phyloP scores from a whole-genome alignment of 163 green algal genomes.

The Chlamydomonas reinhardtii region DNA sequence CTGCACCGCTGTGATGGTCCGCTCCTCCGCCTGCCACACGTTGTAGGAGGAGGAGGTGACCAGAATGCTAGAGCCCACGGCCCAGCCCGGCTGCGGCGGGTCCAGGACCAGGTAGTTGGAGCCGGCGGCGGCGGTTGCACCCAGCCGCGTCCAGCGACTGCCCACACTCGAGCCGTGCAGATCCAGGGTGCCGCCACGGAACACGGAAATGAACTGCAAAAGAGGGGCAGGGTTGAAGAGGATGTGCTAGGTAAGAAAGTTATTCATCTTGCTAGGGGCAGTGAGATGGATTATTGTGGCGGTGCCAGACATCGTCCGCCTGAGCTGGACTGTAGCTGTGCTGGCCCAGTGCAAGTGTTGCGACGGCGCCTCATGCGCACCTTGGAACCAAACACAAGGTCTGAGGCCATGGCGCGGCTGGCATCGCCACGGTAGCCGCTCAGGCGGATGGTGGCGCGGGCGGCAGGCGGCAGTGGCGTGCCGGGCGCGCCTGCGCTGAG shows the following conservation, averaged over 20 bases:
- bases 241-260: no score
- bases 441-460: neutral
- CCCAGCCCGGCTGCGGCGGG: constrained; percentile 10
- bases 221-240: no score
- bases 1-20: constrained; percentile 2
- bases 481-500: constrained; percentile 2
- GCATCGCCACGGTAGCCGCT: neutral
- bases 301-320: no score
- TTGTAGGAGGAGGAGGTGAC: constrained; percentile 20
- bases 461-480: neutral
- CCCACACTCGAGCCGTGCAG: neutral
- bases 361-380: neutral
- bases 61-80: neutral
- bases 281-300: no score
- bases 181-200: constrained; percentile 35
- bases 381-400: constrained; percentile 50
- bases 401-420: neutral
- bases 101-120: neutral
- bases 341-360: no score
- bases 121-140: constrained; percentile 6
- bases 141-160: constrained; percentile 59
- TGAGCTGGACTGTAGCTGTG: no score
- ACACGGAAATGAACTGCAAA: constrained; percentile 31
- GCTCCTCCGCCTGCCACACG: constrained; percentile 21
- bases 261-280: no score